Evolutionary conservation across 257 asterid species (phyloP), one percentile per base, ranked within the genome.

Genomic region (Penstemon barbatus): DNA sequence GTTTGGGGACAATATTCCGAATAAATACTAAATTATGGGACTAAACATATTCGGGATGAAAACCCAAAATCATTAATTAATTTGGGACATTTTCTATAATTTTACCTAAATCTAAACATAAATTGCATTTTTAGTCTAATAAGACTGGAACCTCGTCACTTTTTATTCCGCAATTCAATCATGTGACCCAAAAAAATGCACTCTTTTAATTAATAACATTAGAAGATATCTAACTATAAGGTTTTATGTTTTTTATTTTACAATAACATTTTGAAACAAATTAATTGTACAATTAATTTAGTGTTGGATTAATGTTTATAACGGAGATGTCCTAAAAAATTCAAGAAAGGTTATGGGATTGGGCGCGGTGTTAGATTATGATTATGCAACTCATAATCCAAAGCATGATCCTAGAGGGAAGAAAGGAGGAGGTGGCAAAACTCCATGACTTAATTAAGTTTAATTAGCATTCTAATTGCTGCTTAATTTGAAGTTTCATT

Each of bases 341-440:
- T 72, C 80, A 68, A 85, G 95, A 61, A 90, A 90, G 79, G 74
- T 84, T 6, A 9, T 86, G 50, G 71, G 50, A 65, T 18, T 74
- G 1, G 78, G 77, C 10, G 63, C 65, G 0, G 64, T 71, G 56
- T 70, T 84, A 38, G 97, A 88, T 77, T 90, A 90, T 44, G 94
- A 83, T 63, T 70, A 84, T 10, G 85, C 95, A 1, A 88, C 92
- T 6, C 78, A 92, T 5, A 88, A 88, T 56, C 80, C 79, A 0
- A 86, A 73, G 87, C 97, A 90, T 44, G 94, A 88, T 25, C 87
- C 94, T 9, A 81, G 86, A 69, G 90, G 91, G 57, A 86, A 18
- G 81, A 84, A 25, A 60, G 86, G 87, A 5, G 83, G 82, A 4
- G 82, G 82, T 13, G 80, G 83, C 72, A 67, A 69, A 53, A 25